Evolutionary conservation across 2,329 filamentous ascomycete genomes (phyloP), one percentile per base, ranked within the genome.

Genomic region (Chrysoporthe deuterocubensis): DNA sequence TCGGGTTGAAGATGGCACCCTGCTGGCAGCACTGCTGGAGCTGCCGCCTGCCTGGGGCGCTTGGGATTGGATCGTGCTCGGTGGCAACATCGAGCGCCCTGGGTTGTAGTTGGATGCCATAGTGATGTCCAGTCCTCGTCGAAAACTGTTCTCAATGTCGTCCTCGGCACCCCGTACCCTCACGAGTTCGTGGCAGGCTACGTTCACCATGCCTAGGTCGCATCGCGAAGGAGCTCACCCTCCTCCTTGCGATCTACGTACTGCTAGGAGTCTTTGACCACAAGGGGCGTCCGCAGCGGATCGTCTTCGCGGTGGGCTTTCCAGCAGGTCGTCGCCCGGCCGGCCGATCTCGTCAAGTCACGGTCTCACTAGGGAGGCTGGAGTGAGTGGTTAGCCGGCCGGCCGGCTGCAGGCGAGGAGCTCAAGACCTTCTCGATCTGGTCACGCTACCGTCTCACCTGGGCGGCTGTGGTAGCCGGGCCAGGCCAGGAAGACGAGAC

Each of bases 221-320:
- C 76, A 69, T 81, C 74, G 43, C 69, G 64, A 26, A 81, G 70
- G 61, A 81, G 67, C 37, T 76, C 72, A 43, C 78, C 76, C 71
- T 80, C 77, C 58, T 80, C 76, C 13, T 77, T 71, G 34, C 75
- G 75, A 66, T 81, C 74, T 26, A 68, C 67, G 66, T 77, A 78
- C 65, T 81, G 74, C 77, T 73, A 81, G 46, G 74, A 81, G 70
- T 80, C 77, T 72, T 82, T 81, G 70, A 81, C 73, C 54, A 82
- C 74, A 68, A 81, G 72, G 14, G 71, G 73, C 34, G 66, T 71
- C 43, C 73, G 18, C 64, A 11, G 9, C 18, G 68, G 50, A 61
- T 79, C 70, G 71, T 68, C 74, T 67, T 81, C 73, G 54, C 67
- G 73, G 75, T 81, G 70, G 43, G 75, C 80, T 73, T 77, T 79